Conservation (phyloP, 1,139 yeast species). For the Blastobotrys apis region DNA sequence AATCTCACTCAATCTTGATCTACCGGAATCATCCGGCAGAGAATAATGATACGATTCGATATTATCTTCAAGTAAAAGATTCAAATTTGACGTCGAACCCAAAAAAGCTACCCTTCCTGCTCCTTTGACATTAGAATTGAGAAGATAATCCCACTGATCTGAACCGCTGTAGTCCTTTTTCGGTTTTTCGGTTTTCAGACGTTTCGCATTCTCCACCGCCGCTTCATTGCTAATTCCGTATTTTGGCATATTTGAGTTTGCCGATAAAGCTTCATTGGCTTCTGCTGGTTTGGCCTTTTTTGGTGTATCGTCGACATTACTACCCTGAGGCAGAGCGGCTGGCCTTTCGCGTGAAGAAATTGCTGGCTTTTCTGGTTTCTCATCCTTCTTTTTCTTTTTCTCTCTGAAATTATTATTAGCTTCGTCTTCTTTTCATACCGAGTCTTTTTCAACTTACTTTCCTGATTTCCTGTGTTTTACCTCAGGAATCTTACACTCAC, state of each 20-base stretch:
- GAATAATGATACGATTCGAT: slow-evolving; percentile 35
- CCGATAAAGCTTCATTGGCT: slow-evolving; percentile 4
- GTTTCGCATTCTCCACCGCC: slow-evolving; percentile 8
- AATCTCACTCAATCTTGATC: slow-evolving; percentile 35
- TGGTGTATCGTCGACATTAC: background rate
- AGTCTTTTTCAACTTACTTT: slow-evolving; percentile 3
- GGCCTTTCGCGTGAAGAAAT: slow-evolving; percentile 3
- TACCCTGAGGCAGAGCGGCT: slow-evolving; percentile 5
- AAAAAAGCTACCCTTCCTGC: slow-evolving; percentile 31
- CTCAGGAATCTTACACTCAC: slow-evolving; percentile 66
- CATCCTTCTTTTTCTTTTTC: slow-evolving; percentile 2
- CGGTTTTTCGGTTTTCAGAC: slow-evolving; percentile 11
- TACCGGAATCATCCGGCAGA: slow-evolving; percentile 32
- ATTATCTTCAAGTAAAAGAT: slow-evolving; percentile 31
- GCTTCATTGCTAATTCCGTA: slow-evolving; percentile 9
- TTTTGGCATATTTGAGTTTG: slow-evolving; percentile 11
- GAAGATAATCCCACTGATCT: slow-evolving; percentile 17
- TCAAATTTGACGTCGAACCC: slow-evolving; percentile 35
- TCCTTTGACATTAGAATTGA: slow-evolving; percentile 22
- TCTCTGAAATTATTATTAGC: background rate
- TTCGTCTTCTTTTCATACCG: background rate
- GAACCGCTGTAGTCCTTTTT: slow-evolving; percentile 9
- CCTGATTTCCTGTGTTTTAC: slow-evolving; percentile 19
- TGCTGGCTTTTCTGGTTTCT: slow-evolving; percentile 1
- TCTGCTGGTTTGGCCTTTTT: background rate